These are phyloP conservation scores for Selaginella tamariscina DNA, from an alignment of 75 land plant genomes.

Conservation along the genomic window DNA sequence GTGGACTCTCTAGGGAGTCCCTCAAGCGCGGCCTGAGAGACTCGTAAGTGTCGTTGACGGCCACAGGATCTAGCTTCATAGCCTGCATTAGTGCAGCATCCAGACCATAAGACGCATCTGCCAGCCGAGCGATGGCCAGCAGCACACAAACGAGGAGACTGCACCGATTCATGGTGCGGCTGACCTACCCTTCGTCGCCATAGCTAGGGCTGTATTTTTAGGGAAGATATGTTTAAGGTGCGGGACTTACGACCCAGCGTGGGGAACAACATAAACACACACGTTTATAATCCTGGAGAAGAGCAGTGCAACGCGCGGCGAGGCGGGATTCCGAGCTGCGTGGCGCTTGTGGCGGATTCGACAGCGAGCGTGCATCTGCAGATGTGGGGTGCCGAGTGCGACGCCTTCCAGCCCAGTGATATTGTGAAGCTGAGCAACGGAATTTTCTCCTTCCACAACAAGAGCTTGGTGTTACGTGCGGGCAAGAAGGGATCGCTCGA, in stretches of 20 bases:
- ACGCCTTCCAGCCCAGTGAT: constrained; percentile 69
- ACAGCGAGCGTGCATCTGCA: constrained; percentile 79
- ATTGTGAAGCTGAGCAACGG: constrained; percentile 52
- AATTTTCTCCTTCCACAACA: constrained; percentile 55
- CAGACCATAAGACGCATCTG: constrained; percentile 42
- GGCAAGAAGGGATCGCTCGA: constrained; percentile 66
- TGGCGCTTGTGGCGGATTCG: constrained; percentile 65
- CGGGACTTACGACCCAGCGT: constrained; percentile 70
- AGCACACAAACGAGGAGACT: neutral
- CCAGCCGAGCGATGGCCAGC: constrained; percentile 1
- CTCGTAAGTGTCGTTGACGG: constrained; percentile 52
- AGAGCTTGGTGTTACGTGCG: constrained; percentile 51
- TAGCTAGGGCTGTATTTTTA: neutral
- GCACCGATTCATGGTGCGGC: neutral
- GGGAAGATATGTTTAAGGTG: neutral
- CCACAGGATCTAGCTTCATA: constrained; percentile 43
- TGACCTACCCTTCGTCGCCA: neutral
- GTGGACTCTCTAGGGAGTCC: neutral
- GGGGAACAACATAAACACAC: constrained; percentile 48
- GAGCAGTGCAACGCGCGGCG: constrained; percentile 23
- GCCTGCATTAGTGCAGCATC: constrained; percentile 51
- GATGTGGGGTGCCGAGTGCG: constrained; percentile 74
- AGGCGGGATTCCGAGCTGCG: constrained; percentile 27
- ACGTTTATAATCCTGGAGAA: constrained; percentile 67
- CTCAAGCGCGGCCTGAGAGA: constrained; percentile 35